Conservation (phyloP, 768 basidiomycete genomes). For the Rhodocollybia butyracea region DNA sequence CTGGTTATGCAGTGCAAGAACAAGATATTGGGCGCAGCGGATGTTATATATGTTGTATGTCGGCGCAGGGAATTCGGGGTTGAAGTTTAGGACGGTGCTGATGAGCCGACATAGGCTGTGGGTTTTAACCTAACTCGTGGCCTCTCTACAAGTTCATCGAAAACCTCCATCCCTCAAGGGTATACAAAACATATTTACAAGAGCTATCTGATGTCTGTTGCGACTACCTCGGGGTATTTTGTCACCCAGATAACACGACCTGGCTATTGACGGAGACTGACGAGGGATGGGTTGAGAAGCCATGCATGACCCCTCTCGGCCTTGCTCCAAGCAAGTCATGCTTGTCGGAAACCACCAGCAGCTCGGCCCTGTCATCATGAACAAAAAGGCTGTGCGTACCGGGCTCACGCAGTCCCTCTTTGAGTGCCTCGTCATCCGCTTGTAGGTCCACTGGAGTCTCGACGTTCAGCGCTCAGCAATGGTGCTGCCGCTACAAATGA, state of each 20-base stretch:
- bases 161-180: too few relatives aligned
- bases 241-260: too few relatives aligned
- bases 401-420: conserved; percentile 98
- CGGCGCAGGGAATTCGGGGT: conserved; percentile 93
- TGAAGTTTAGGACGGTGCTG: conserved; percentile 97
- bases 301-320: conserved; percentile 98
- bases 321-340: conserved; percentile 97
- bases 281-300: too few relatives aligned
- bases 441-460: conserved; percentile 99
- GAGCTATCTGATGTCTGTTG: too few relatives aligned
- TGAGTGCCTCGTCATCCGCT: conserved; percentile 95
- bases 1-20: conserved; percentile 94
- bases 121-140: too few relatives aligned
- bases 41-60: conserved; percentile 99
- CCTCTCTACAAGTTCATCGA: too few relatives aligned
- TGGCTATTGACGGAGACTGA: too few relatives aligned
- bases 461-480: too few relatives aligned
- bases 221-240: too few relatives aligned
- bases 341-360: conserved; percentile 98
- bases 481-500: too few relatives aligned
- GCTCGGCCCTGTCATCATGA: conserved; percentile 99
- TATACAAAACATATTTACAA: too few relatives aligned
- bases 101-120: conserved; percentile 97
- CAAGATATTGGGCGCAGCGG: conserved; percentile 92
- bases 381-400: conserved; percentile 99